These are phyloP conservation scores for Ambispora gerdemannii DNA, from an alignment of 192 early-diverging fungal species.

Conservation along the genomic window DNA sequence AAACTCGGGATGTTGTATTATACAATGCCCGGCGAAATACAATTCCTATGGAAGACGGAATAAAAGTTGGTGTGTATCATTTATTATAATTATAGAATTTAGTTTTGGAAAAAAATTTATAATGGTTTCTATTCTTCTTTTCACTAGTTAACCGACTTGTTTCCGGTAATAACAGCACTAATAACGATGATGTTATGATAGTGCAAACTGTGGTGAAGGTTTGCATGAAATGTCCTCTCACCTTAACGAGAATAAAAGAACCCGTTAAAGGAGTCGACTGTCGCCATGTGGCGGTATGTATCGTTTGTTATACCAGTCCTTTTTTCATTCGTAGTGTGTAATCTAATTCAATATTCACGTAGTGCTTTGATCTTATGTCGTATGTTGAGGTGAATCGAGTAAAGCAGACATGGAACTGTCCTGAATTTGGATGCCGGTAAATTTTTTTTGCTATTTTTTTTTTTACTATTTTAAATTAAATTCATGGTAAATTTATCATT, in stretches of 20 bases:
- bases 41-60: neutral
- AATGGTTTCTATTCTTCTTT: no score
- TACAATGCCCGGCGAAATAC: neutral
- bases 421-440: neutral
- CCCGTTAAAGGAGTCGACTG: constrained; percentile 31
- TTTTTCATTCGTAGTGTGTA: no score
- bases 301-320: no score
- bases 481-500: neutral
- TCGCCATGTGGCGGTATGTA: constrained; percentile 29
- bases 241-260: constrained; percentile 30
- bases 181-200: constrained; percentile 26
- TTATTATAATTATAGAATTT: no score
- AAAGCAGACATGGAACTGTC: constrained; percentile 2
- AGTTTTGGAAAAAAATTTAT: no score
- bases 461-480: neutral
- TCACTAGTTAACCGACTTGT: neutral
- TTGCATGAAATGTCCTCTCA: constrained; percentile 29
- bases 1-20: neutral
- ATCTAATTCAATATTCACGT: no score
- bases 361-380: neutral
- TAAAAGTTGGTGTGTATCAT: neutral
- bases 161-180: neutral
- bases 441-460: neutral
- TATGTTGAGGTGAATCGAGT: neutral
- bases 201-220: constrained; percentile 26